A percentile compares a stretch with the other conserved stretches of the same genome.
Evolutionary conservation across 2,329 filamentous ascomycete genomes (phyloP).

Genomic region (Ophiostoma sp.): DNA sequence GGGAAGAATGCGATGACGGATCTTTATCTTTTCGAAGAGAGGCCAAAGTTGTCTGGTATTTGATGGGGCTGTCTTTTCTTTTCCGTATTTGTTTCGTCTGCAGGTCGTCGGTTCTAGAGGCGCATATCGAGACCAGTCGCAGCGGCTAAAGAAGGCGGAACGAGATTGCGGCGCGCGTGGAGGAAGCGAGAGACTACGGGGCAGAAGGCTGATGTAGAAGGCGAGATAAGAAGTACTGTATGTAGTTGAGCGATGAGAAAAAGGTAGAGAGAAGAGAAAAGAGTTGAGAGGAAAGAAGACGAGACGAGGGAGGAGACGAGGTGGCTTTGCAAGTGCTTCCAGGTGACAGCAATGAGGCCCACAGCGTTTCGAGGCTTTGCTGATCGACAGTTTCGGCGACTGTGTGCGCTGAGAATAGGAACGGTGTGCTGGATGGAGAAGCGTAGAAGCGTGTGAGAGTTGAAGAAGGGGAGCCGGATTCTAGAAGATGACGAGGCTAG

Average conservation of each 20-base stretch:
- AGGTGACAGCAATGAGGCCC: slow-evolving; percentile 20
- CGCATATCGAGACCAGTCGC: slow-evolving; percentile 27
- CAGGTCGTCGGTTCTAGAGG: slow-evolving; percentile 16
- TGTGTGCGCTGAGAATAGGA: slow-evolving; percentile 19
- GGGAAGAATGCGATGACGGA: background rate
- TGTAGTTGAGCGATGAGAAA: background rate
- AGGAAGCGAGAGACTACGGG: slow-evolving; percentile 1
- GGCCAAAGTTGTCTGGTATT: background rate
- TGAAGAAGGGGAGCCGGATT: background rate
- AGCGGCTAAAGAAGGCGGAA: slow-evolving; percentile 19
- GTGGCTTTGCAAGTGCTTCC: slow-evolving; percentile 6
- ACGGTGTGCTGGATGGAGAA: background rate
- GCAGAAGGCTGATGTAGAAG: background rate
- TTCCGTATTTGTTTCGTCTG: slow-evolving; percentile 9
- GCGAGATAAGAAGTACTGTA: background rate
- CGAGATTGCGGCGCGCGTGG: background rate
- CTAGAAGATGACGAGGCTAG: background rate
- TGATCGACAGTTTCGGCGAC: slow-evolving; percentile 40
- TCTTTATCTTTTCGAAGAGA: background rate
- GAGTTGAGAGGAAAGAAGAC: background rate
- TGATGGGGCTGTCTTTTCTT: background rate
- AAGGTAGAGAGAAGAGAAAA: background rate
- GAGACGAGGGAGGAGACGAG: background rate
- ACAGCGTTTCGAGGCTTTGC: slow-evolving; percentile 36
- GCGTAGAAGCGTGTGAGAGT: background rate